phyloP scores from a whole-genome alignment of 306 rosid species.

The Citrullus amarus region DNA sequence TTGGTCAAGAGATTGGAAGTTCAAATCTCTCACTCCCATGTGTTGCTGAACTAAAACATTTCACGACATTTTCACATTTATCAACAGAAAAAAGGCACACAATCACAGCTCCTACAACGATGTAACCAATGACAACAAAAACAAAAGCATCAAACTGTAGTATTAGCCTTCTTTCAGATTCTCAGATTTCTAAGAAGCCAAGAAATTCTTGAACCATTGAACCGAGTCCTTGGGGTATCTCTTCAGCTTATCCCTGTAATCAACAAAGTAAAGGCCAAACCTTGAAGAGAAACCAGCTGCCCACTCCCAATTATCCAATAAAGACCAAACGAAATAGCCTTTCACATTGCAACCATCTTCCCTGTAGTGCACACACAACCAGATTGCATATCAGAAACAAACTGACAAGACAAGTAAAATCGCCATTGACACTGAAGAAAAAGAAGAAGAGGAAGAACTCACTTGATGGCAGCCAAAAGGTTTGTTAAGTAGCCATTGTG shows the following conservation, averaged over 20 bases:
- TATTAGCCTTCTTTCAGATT: background rate
- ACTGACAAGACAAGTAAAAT: background rate
- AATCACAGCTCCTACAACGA: background rate
- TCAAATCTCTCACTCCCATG: too few relatives aligned
- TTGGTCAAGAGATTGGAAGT: too few relatives aligned
- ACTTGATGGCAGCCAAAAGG: conserved; percentile 51
- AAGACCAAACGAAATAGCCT: conserved; percentile 81
- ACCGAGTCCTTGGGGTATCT: conserved; percentile 77
- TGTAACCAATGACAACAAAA: background rate
- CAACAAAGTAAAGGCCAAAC: conserved; percentile 67
- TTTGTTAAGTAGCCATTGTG: conserved; percentile 52
- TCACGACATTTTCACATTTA: background rate
- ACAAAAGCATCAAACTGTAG: background rate
- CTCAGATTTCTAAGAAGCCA: conserved; percentile 22
- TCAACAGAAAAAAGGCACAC: background rate
- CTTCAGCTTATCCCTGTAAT: conserved; percentile 58
- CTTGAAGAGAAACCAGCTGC: conserved; percentile 58
- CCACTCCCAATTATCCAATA: conserved; percentile 84
- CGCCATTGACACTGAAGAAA: background rate
- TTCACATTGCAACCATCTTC: conserved; percentile 78
- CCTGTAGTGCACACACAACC: conserved; percentile 21
- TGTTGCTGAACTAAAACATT: too few relatives aligned
- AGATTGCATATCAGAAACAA: background rate
- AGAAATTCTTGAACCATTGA: conserved; percentile 64
- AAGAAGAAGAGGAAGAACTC: conserved; percentile 4